Percentiles rank a stretch among this genome's conserved stretches.
Conservation (phyloP, 1,139 yeast genomes). For the Blastobotrys niveus region DNA sequence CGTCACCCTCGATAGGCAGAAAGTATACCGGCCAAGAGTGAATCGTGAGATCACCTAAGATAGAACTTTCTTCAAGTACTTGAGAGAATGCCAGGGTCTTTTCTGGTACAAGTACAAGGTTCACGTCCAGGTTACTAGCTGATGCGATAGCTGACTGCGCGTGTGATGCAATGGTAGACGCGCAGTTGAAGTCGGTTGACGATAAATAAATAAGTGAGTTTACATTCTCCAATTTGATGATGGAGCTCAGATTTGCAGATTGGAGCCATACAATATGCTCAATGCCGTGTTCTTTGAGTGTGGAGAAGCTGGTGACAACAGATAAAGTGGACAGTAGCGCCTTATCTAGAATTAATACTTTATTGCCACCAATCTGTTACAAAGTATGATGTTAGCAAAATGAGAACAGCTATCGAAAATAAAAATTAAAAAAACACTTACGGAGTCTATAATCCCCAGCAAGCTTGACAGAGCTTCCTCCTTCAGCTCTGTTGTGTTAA, state of each 20-base stretch:
- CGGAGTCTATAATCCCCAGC: slow-evolving; percentile 32
- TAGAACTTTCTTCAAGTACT: slow-evolving; percentile 33
- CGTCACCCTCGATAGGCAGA: slow-evolving; percentile 31
- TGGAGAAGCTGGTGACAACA: slow-evolving; percentile 51
- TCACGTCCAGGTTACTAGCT: slow-evolving; percentile 15
- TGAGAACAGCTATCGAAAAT: no score
- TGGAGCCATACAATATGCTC: slow-evolving; percentile 56
- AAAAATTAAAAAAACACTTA: slow-evolving; percentile 7
- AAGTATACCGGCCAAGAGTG: slow-evolving; percentile 35
- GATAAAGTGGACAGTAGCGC: slow-evolving; percentile 52
- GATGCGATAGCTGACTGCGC: slow-evolving; percentile 24
- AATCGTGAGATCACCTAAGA: slow-evolving; percentile 37
- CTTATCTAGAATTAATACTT: slow-evolving; percentile 50
- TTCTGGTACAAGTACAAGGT: slow-evolving; percentile 34
- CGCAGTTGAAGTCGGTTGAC: slow-evolving; percentile 21
- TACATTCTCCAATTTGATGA: slow-evolving; percentile 12
- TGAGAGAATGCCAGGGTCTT: slow-evolving; percentile 32
- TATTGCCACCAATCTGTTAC: slow-evolving; percentile 28
- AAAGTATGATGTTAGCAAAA: neutral
- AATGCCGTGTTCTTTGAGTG: slow-evolving; percentile 52
- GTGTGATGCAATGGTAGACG: slow-evolving; percentile 27
- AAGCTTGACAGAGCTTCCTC: slow-evolving; percentile 29
- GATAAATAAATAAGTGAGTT: slow-evolving; percentile 24
- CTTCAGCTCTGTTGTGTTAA: slow-evolving; percentile 26
- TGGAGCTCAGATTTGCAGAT: slow-evolving; percentile 16